Base-by-base conservation (phyloP, 176 grass and related monocot species). In the Hyparrhenia diplandra region DNA sequence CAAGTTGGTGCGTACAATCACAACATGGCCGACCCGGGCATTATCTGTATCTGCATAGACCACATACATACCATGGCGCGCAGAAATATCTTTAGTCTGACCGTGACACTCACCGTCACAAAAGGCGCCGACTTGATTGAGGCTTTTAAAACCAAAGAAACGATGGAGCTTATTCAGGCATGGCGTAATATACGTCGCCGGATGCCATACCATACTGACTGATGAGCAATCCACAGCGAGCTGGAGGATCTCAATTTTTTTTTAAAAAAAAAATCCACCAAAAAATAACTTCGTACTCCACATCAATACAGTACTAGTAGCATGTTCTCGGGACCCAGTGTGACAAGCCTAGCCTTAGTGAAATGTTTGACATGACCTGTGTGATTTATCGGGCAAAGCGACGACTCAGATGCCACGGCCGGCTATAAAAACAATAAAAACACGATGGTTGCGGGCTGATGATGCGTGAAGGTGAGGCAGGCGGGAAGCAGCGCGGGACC, bases 41-140 rank as follows among this genome's bases (percentile, higher is more conserved):
- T 55, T 70, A 71, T 81, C 65, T 63, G 13, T 11, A 46, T 71
- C 67, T 69, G n/a, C n/a, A n/a, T n/a, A n/a, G n/a, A n/a, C n/a
- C n/a, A n/a, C n/a, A n/a, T n/a, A n/a, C 21, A 11, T 10, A 25
- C n/a, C 16, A 41, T 39, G 30, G 40, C 46, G 24, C 42, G 21
- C 24, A 16, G 6, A 58, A 80, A 65, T 55, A 78, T 79, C 40
- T 28, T 4, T 11, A 27, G 55, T 29, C 41, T n/a, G 87, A 89
- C 21, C 3, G 31, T 29, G 77, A 81, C 77, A 21, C 34, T 5
- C 64, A 45, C 72, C 23, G 46, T 46, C 28, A 32, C 20, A 70
- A 67, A 76, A 85, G 43, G 64, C 42, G 87, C 82, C 78, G 65
- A 85, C 78, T 34, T 46, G n/a, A n/a, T n/a, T n/a, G 2, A 14